Evolutionary conservation across 2,329 filamentous ascomycete genomes (phyloP).

Genomic region (Thielaviopsis musarum): DNA sequence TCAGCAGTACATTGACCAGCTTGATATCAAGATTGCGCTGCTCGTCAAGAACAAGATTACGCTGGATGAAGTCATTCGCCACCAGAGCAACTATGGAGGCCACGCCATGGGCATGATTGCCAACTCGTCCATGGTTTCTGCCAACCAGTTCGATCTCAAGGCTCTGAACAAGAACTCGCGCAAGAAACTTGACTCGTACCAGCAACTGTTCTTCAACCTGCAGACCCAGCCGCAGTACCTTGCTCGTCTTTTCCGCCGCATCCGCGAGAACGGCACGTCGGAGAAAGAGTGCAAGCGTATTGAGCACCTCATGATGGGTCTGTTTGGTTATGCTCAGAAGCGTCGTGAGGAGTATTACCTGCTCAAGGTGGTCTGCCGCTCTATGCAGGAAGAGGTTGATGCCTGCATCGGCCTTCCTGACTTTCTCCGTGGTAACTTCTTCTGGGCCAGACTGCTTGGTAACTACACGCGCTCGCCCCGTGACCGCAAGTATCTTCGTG

Average conservation of each 20-base stretch:
- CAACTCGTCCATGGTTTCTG: conserved; percentile 74
- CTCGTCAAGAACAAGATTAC: conserved; percentile 99
- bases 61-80: conserved; percentile 88
- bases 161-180: conserved; percentile 93
- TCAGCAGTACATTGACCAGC: conserved; percentile 94
- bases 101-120: conserved; percentile 71
- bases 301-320: conserved; percentile 84
- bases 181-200: conserved; percentile 90
- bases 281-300: conserved; percentile 90
- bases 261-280: conserved; percentile 67
- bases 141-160: conserved; percentile 90
- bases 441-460: conserved; percentile 74
- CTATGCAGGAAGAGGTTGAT: conserved; percentile 74
- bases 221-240: conserved; percentile 95
- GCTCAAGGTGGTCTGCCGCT: conserved; percentile 68
- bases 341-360: conserved; percentile 93
- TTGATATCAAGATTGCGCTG: conserved; percentile 97
- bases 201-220: conserved; percentile 91
- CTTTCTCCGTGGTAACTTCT: conserved; percentile 76
- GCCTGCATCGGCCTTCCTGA: conserved; percentile 59
- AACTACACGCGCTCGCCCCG: conserved; percentile 84
- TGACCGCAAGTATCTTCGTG: conserved; percentile 81
- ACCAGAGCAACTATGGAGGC: conserved; percentile 90
- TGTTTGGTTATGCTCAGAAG: conserved; percentile 96
- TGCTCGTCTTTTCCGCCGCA: conserved; percentile 66